phyloP scores from a whole-genome alignment of 139 green algal species.

The Chlamydomonas schloesseri region DNA sequence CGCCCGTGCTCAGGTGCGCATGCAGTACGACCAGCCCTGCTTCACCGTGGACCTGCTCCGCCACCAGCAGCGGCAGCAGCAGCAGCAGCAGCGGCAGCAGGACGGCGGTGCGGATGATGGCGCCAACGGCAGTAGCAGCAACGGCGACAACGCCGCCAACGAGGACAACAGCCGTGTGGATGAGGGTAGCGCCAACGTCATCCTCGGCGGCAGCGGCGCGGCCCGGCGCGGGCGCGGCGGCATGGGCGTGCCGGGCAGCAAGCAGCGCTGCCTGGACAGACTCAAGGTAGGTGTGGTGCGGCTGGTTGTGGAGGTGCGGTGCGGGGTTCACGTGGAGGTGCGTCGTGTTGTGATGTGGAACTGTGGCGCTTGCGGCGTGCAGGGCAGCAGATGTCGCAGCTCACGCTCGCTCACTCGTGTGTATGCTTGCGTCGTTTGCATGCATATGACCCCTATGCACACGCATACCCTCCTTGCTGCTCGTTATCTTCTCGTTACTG shows the following conservation, averaged over 20 bases:
- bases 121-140: neutral
- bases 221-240: constrained; percentile 35
- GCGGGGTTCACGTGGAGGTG: too few relatives aligned
- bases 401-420: too few relatives aligned
- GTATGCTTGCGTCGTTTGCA: too few relatives aligned
- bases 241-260: constrained; percentile 58
- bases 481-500: too few relatives aligned
- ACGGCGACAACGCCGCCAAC: too few relatives aligned
- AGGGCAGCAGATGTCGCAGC: too few relatives aligned
- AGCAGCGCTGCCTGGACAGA: constrained; percentile 44
- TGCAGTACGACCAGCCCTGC: constrained; percentile 23
- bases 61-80: neutral
- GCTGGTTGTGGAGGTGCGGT: too few relatives aligned
- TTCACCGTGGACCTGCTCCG: constrained; percentile 40
- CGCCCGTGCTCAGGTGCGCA: neutral
- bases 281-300: too few relatives aligned
- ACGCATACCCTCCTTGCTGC: too few relatives aligned
- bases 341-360: too few relatives aligned
- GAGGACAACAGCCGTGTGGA: neutral
- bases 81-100: neutral
- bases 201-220: neutral
- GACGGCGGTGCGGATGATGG: neutral
- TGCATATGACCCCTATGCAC: too few relatives aligned
- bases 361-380: too few relatives aligned
- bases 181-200: neutral